Base-by-base conservation (phyloP, 148 eudicot genomes). In the Spergularia bocconei region DNA sequence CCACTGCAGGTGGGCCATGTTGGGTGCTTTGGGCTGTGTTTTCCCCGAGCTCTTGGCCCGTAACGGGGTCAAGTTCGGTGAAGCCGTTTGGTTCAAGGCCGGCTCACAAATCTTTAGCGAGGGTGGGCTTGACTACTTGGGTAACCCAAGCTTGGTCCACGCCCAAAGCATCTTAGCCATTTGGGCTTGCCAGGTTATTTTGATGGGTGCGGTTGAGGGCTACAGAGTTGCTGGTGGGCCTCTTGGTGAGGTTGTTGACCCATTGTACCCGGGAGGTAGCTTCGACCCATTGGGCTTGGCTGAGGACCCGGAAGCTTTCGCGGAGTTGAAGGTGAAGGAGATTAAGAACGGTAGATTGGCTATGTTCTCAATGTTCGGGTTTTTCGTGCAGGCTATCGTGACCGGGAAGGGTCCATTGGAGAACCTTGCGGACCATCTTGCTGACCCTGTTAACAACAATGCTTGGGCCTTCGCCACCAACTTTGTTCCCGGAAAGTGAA, bases 161-260 rank as follows among this genome's bases (percentile, higher is more conserved):
- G 85, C 85, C 2, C 83, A 83, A 48, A 83, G 85, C 59, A 83
- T 83, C 66, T 53, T 84, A 21, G 86, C 86, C n/a, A 84, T 84
- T 61, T 84, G 84, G 86, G 86, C 86, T 11, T 63, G 69, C 70
- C 86, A 84, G 13, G 86, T 84, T 19, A 78, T 84, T 69, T 76
- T 84, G 69, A 84, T 84, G 87, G 87, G 84, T 0, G 84, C 84
- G 11, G 78, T 84, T 39, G 87, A 84, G 64, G 86, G 84, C 2
- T 84, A 84, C 80, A 70, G 87, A n/a, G 72, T 84, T 58, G 87
- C 84, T 0, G 84, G 87, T 52, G 84, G 87, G 20, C 86, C 87
- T 2, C 84, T 84, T 14, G 87, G 87, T 13, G 84, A 84, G 76
- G 80, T 84, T 7, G 57, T 61, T 3, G 87, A 84, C 78, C 87